A percentile compares a stretch with the other conserved stretches of the same genome.
These are phyloP conservation scores for Mortierella alpina DNA, from an alignment of 192 early-diverging fungal genomes.

Conservation along the genomic window DNA sequence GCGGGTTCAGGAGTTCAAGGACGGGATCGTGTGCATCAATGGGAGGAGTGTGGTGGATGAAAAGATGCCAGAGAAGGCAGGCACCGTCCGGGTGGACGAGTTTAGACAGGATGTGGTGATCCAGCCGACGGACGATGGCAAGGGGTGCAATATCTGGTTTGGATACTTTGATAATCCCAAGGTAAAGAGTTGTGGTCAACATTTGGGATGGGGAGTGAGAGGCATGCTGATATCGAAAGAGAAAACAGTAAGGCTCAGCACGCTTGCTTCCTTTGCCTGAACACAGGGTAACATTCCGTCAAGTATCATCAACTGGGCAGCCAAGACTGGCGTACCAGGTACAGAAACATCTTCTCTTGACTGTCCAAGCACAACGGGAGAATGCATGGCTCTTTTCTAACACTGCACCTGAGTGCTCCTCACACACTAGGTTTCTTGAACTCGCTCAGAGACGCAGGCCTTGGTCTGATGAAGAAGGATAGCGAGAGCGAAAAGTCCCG, in stretches of 20 bases:
- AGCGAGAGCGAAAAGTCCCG: slow-evolving; percentile 14
- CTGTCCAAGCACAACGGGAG: not conserved
- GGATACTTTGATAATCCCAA: slow-evolving; percentile 63
- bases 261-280: not conserved
- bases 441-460: slow-evolving; percentile 32
- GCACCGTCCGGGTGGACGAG: slow-evolving; percentile 57
- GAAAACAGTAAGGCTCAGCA: not conserved
- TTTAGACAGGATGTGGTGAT: slow-evolving; percentile 61
- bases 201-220: not conserved
- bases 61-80: slow-evolving; percentile 30
- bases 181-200: slow-evolving; percentile 21
- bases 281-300: slow-evolving; percentile 42
- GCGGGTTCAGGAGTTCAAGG: slow-evolving; percentile 32
- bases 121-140: slow-evolving; percentile 39
- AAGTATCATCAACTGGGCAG: slow-evolving; percentile 43
- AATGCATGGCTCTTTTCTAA: not conserved
- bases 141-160: slow-evolving; percentile 55
- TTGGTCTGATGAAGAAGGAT: slow-evolving; percentile 29
- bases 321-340: slow-evolving; percentile 44
- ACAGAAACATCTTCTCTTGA: not conserved
- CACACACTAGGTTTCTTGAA: slow-evolving; percentile 21
- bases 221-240: not conserved
- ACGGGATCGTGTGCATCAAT: slow-evolving; percentile 23
- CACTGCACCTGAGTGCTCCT: not conserved
- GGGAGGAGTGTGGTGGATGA: slow-evolving; percentile 39